phyloP scores from a whole-genome alignment of 805 yeast species.

The Ogataea nonfermentans region DNA sequence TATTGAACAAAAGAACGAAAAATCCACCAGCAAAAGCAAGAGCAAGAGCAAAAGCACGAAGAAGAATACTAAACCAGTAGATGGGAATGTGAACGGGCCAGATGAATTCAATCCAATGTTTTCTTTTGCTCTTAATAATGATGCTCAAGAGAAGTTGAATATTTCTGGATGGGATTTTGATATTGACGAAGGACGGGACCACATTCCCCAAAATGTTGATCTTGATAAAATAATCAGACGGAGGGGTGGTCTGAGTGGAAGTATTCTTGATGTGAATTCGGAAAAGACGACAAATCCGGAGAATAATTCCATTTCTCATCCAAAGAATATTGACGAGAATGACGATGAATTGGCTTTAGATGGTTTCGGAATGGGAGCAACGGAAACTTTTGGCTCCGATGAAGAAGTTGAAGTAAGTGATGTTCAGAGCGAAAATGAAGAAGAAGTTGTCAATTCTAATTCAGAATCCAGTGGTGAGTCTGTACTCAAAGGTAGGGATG shows the following conservation, averaged over 20 bases:
- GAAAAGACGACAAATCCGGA: slow-evolving; percentile 13
- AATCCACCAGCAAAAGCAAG: slow-evolving; percentile 11
- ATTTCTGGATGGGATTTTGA: slow-evolving; percentile 87
- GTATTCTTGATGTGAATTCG: slow-evolving; percentile 30
- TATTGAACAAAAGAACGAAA: slow-evolving; percentile 37
- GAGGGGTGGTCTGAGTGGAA: slow-evolving; percentile 62
- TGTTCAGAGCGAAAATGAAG: slow-evolving; percentile 24
- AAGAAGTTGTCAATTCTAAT: too few species aligned
- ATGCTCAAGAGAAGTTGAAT: slow-evolving; percentile 30
- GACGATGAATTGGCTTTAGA: slow-evolving; percentile 42
- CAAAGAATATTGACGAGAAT: slow-evolving; percentile 31
- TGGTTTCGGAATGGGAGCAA: slow-evolving; percentile 40
- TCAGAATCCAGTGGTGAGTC: too few species aligned
- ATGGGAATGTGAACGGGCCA: slow-evolving; percentile 35
- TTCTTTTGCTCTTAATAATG: slow-evolving; percentile 62
- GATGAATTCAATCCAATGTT: slow-evolving; percentile 73
- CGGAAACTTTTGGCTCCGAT: slow-evolving; percentile 30
- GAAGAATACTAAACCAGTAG: slow-evolving; percentile 22
- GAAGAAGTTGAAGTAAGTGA: slow-evolving; percentile 27
- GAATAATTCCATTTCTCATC: slow-evolving; percentile 18
- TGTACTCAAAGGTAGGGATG: too few species aligned
- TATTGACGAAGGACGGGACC: slow-evolving; percentile 39
- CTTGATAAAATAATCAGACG: slow-evolving; percentile 82
- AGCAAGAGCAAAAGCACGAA: slow-evolving; percentile 30
- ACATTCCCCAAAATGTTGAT: slow-evolving; percentile 61